These are phyloP conservation scores for Protea cynaroides DNA, from an alignment of 164 flowering plant genomes.

Conservation along the genomic window DNA sequence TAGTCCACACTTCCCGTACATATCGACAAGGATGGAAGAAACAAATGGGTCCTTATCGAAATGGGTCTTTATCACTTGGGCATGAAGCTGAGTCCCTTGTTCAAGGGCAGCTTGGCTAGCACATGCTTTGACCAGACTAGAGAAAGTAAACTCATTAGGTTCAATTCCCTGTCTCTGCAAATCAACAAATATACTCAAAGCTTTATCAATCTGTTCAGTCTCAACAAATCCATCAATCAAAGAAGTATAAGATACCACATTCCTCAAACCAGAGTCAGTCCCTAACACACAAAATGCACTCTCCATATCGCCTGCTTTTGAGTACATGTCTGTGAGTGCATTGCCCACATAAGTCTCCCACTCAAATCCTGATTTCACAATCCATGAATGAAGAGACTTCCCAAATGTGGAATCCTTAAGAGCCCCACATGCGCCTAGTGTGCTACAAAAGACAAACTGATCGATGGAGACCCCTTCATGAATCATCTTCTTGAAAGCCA, in stretches of 20 bases:
- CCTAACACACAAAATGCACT: slow-evolving; percentile 37
- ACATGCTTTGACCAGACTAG: slow-evolving; percentile 55
- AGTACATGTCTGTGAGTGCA: slow-evolving; percentile 35
- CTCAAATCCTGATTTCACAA: slow-evolving; percentile 39
- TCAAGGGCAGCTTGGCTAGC: slow-evolving; percentile 41
- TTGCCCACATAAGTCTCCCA: slow-evolving; percentile 6
- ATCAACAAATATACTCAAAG: slow-evolving; percentile 27
- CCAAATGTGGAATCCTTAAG: slow-evolving; percentile 25
- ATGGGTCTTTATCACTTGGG: slow-evolving; percentile 32
- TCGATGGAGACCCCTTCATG: slow-evolving; percentile 26
- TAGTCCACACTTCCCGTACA: slow-evolving; percentile 38
- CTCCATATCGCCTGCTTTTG: slow-evolving; percentile 38
- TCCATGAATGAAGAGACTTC: slow-evolving; percentile 33
- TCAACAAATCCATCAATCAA: slow-evolving; percentile 49
- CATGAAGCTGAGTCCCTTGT: slow-evolving; percentile 47
- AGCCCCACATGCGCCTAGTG: slow-evolving; percentile 38
- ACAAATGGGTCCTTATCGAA: slow-evolving; percentile 34
- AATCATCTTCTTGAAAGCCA: slow-evolving; percentile 35
- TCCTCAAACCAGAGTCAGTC: slow-evolving; percentile 18
- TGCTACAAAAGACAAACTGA: slow-evolving; percentile 34
- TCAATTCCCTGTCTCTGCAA: slow-evolving; percentile 30
- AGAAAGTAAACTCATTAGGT: slow-evolving; percentile 53
- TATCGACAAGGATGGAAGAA: slow-evolving; percentile 13
- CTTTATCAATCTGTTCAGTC: slow-evolving; percentile 28
- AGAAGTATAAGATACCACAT: slow-evolving; percentile 46